Base-by-base conservation (phyloP, 441 rosid species). In the Populus trichocarpa region DNA sequence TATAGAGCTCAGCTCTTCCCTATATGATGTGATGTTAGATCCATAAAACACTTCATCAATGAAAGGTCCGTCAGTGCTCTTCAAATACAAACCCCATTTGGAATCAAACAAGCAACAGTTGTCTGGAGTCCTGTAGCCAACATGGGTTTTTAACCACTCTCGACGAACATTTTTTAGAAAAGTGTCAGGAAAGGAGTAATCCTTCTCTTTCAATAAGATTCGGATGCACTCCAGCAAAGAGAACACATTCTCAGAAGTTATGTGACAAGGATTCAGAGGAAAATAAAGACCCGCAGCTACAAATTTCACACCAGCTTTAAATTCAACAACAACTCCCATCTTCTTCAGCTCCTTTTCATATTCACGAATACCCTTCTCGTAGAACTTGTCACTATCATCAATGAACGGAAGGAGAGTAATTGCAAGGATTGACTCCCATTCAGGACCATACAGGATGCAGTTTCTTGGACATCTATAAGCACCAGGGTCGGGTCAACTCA, bases 31-130 rank as follows among this genome's bases (percentile, higher is more conserved):
- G 13, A 89, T 73, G 66, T 76, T 73, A 16, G 84, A 61, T 35
- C 95, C 91, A 78, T 90, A 93, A 77, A 84, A 90, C 26, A 28
- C 84, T 80, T 89, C 91, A 42, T 90, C 91, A 18, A 93, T 84
- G 87, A 93, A 91, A 5, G 96, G 96, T 9, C 98, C 98, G 77
- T 93, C 95, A 9, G 78, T 38, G 65, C 6, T 87, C 80, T 87
- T 79, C 75, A 93, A 59, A 78, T 8, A n/a, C 40, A 23, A 38
- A n/a, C 57, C 82, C 88, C 90, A 89, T 4, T 38, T 26, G n/a
- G 81, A 68, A 80, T 87, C 89, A 30, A 87, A 85, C 72, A 91
- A 72, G 76, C 84, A 81, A 81, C 90, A 85, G 67, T 81, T 71
- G 6, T 70, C 20, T 5, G 97, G 97, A 81, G 85, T 69, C 68